Percentiles rank a stretch among this genome's conserved stretches.
phyloP scores from a whole-genome alignment of 2,329 filamentous ascomycete genomes.

The Neodidymelliopsis sp. region DNA sequence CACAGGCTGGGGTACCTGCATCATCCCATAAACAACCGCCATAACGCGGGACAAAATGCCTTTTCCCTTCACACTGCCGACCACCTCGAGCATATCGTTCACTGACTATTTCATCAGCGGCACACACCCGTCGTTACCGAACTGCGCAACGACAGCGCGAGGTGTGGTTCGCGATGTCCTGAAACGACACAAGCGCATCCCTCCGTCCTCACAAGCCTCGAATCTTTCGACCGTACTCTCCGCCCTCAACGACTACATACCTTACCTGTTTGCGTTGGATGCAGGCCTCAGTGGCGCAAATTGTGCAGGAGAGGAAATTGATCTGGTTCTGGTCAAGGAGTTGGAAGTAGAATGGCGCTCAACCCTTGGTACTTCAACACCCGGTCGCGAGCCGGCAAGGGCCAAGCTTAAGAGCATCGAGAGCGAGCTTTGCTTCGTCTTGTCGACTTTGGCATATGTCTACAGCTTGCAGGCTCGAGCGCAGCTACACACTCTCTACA shows the following conservation, averaged over 20 bases:
- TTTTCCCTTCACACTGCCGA: conserved; percentile 86
- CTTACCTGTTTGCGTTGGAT: conserved; percentile 81
- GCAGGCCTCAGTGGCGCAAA: conserved; percentile 68
- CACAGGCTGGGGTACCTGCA: conserved; percentile 37
- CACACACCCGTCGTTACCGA: conserved; percentile 87
- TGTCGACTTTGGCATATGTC: conserved; percentile 79
- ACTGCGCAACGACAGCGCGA: conserved; percentile 82
- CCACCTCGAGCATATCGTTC: conserved; percentile 86
- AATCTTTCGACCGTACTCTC: conserved; percentile 75
- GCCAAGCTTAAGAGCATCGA: conserved; percentile 76
- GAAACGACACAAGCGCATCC: conserved; percentile 89
- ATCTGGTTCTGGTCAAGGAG: conserved; percentile 70
- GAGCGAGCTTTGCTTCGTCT: conserved; percentile 81
- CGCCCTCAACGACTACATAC: conserved; percentile 78
- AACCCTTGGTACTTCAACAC: conserved; percentile 71
- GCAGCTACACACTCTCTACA: conserved; percentile 76
- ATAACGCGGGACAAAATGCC: conserved; percentile 68
- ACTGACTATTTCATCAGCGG: conserved; percentile 77
- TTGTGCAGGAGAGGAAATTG: conserved; percentile 68
- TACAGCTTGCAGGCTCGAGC: conserved; percentile 76
- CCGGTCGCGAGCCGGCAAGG: conserved; percentile 67
- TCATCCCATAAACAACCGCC: conserved; percentile 20
- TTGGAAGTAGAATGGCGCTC: conserved; percentile 83
- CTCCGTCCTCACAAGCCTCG: conserved; percentile 71
- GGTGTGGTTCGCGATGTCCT: conserved; percentile 82